Percentiles rank a stretch among this genome's conserved stretches.
Conservation (phyloP, 257 asterid genomes). For the Leptodermis oblonga region DNA sequence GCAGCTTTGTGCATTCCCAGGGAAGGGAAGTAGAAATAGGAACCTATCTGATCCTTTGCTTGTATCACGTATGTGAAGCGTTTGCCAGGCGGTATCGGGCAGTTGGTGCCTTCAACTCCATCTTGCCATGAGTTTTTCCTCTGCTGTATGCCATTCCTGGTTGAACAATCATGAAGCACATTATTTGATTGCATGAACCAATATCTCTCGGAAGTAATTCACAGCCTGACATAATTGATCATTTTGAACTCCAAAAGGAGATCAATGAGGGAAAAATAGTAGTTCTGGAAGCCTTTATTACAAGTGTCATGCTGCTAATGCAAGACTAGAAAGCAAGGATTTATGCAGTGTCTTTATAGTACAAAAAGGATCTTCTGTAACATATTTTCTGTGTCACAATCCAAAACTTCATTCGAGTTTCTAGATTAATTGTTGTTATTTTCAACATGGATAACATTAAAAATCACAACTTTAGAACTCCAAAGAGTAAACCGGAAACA, state of each 20-base stretch:
- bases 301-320: neutral
- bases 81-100: slow-evolving; percentile 80
- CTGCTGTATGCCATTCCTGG: slow-evolving; percentile 92
- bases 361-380: no score
- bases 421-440: neutral
- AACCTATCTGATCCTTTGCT: slow-evolving; percentile 93
- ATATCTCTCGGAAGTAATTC: neutral
- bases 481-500: no score
- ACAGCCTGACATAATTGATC: neutral
- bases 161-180: neutral
- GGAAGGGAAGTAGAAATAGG: slow-evolving; percentile 87
- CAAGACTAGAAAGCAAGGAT: no score
- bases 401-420: neutral
- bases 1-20: slow-evolving; percentile 80
- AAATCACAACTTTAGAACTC: no score
- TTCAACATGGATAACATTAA: no score
- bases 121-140: slow-evolving; percentile 98
- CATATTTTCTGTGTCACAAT: no score
- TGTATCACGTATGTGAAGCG: slow-evolving; percentile 81
- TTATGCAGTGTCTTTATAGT: no score
- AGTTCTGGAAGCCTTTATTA: neutral
- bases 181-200: neutral
- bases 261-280: neutral
- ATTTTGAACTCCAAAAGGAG: neutral
- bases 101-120: slow-evolving; percentile 72